A percentile compares a stretch with the other conserved stretches of the same genome.
These are phyloP conservation scores for baker's yeast (Saccharomyces cerevisiae) DNA, from an alignment of 805 yeast species.

Conservation along the genomic window DNA sequence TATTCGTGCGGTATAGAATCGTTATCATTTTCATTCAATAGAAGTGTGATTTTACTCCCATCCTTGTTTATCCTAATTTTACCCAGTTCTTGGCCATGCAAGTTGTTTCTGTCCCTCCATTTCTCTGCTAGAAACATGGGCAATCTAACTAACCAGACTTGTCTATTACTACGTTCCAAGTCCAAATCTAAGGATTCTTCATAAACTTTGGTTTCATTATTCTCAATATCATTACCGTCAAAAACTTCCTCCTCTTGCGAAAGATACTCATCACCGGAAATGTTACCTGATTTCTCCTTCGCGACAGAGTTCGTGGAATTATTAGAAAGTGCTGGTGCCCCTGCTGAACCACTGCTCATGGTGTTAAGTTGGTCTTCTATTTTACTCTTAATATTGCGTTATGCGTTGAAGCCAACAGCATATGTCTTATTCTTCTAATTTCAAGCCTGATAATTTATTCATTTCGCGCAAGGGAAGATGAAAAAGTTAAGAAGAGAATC, in stretches of 20 bases:
- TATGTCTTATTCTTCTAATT: background rate
- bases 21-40: conserved; percentile 42
- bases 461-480: background rate
- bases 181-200: conserved; percentile 77
- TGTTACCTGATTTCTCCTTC: conserved; percentile 4
- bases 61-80: conserved; percentile 64
- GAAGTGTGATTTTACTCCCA: conserved; percentile 43
- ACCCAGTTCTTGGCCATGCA: conserved; percentile 72
- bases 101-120: conserved; percentile 58
- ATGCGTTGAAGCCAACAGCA: background rate
- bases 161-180: conserved; percentile 49
- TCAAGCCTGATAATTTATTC: background rate
- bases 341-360: background rate
- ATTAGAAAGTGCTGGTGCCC: background rate
- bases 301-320: background rate
- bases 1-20: conserved; percentile 73
- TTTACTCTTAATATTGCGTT: background rate
- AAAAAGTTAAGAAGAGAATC: background rate
- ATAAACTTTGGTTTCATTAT: conserved; percentile 30
- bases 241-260: conserved; percentile 38
- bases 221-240: conserved; percentile 38
- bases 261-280: conserved; percentile 34
- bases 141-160: conserved; percentile 86
- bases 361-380: background rate
- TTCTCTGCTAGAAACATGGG: conserved; percentile 79